These are phyloP conservation scores for Cladorrhinum samala DNA, from an alignment of 495 filamentous ascomycete species.

Conservation along the genomic window DNA sequence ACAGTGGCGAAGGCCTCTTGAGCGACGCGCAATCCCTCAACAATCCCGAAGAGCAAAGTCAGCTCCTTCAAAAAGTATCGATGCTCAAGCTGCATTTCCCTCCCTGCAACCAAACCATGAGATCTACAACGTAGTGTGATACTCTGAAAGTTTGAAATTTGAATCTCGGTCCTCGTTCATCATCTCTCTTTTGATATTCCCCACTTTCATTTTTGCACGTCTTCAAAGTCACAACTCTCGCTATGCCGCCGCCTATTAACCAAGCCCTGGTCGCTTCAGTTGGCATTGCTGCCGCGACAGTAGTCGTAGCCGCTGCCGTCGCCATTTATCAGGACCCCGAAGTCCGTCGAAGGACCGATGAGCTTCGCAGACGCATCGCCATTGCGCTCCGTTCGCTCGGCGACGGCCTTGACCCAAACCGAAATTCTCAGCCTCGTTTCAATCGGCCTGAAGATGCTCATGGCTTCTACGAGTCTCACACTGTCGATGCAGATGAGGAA, in stretches of 20 bases:
- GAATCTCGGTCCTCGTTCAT: background rate
- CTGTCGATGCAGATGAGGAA: slow-evolving; percentile 63
- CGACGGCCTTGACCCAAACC: slow-evolving; percentile 62
- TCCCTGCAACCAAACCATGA: background rate
- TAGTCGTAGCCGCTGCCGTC: slow-evolving; percentile 73
- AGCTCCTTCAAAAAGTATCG: background rate
- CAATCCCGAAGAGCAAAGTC: background rate
- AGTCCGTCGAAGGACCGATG: slow-evolving; percentile 67
- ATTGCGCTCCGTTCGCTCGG: slow-evolving; percentile 70
- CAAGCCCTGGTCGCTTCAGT: slow-evolving; percentile 50
- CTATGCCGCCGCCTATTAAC: slow-evolving; percentile 42
- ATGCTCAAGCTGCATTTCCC: background rate
- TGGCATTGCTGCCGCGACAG: slow-evolving; percentile 67
- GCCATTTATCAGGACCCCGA: slow-evolving; percentile 82
- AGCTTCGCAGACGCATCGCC: slow-evolving; percentile 71
- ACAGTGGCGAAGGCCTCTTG: slow-evolving; percentile 21
- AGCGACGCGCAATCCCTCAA: slow-evolving; percentile 23
- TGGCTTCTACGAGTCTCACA: slow-evolving; percentile 46
- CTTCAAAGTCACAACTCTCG: background rate
- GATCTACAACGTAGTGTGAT: background rate
- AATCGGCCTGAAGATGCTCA: slow-evolving; percentile 55
- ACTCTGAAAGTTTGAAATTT: background rate
- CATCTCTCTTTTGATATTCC: background rate
- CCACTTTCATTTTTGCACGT: background rate
- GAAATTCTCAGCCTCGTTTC: slow-evolving; percentile 42